Conservation (phyloP, 768 basidiomycete species). For the Boletus fagicola region DNA sequence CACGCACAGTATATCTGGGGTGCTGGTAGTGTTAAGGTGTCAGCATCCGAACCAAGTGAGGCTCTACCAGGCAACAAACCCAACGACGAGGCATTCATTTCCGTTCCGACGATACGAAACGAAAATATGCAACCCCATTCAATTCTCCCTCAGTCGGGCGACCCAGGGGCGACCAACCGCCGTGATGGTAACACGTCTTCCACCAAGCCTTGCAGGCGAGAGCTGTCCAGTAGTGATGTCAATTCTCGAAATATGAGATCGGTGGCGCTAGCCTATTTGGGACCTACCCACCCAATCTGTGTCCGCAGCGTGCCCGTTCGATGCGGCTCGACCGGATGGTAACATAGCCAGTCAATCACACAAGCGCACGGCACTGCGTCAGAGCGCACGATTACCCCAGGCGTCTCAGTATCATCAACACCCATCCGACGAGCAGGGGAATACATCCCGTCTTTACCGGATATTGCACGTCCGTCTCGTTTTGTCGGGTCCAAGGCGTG, state of each 20-base stretch:
- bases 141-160: neutral
- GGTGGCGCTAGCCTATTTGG: neutral
- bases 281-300: neutral
- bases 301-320: neutral
- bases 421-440: neutral
- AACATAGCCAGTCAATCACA: neutral
- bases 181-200: neutral
- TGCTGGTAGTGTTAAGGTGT: neutral
- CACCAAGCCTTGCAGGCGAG: neutral
- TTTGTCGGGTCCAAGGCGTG: neutral
- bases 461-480: neutral
- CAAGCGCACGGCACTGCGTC: neutral
- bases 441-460: neutral
- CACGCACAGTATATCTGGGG: neutral
- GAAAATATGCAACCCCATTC: neutral
- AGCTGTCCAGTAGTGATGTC: neutral
- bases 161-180: neutral
- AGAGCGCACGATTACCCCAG: neutral
- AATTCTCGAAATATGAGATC: neutral
- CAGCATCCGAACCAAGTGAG: neutral
- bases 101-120: conserved; percentile 5
- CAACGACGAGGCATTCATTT: conserved; percentile 7
- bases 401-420: neutral
- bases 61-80: neutral
- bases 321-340: neutral